Percentiles rank a stretch among this genome's conserved stretches.
Evolutionary conservation across 768 basidiomycete genomes (phyloP).

Genomic region (Calocera viscosa): DNA sequence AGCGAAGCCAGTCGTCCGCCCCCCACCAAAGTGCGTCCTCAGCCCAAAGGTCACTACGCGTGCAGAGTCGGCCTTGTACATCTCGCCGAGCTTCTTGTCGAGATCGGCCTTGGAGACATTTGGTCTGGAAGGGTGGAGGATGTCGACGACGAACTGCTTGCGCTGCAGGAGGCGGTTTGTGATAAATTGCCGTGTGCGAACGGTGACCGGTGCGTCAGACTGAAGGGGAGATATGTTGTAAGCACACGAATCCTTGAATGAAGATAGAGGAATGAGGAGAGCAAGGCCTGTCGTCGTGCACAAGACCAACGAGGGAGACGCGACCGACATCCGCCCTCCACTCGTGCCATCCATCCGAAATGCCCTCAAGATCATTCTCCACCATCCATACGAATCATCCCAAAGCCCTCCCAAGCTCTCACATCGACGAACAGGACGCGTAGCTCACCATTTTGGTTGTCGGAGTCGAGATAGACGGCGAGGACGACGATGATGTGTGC

Average conservation of each 20-base stretch:
- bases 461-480: background rate
- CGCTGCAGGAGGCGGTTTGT: conserved; percentile 95
- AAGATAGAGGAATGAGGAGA: background rate
- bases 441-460: background rate
- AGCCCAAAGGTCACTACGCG: conserved; percentile 92
- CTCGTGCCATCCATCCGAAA: background rate
- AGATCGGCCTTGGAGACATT: conserved; percentile 90
- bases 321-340: background rate
- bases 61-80: conserved; percentile 88
- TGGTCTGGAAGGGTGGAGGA: conserved; percentile 88
- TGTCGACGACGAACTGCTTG: conserved; percentile 89
- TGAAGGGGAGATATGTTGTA: background rate
- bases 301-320: background rate
- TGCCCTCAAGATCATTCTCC: background rate
- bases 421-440: background rate
- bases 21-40: conserved; percentile 95
- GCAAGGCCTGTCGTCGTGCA: background rate
- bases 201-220: conserved; percentile 71
- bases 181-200: conserved; percentile 98
- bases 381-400: background rate
- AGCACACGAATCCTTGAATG: background rate
- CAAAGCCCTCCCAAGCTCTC: background rate
- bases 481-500: background rate
- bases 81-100: conserved; percentile 74
- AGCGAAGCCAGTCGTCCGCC: conserved; percentile 91